Percentiles rank a stretch among this genome's conserved stretches.
Conservation (phyloP, 2,329 filamentous ascomycete species). For the Sclerotinia subarctica region DNA sequence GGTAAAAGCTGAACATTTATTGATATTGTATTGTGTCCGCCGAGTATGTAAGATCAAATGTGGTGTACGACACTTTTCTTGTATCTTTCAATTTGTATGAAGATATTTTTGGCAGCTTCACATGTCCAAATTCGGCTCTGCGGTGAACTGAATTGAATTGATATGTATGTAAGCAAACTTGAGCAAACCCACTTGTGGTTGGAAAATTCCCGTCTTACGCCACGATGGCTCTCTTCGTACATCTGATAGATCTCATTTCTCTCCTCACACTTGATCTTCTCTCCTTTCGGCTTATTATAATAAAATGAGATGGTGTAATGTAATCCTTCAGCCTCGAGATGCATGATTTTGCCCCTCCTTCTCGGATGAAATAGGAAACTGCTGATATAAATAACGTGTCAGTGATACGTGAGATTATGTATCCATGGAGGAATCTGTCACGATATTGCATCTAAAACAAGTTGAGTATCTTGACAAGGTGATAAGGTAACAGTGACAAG, state of each 20-base stretch:
- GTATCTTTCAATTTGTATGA: not conserved
- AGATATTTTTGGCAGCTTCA: slow-evolving; percentile 8
- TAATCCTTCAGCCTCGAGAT: slow-evolving; percentile 15
- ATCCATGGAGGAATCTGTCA: not conserved
- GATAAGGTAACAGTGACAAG: slow-evolving; percentile 1
- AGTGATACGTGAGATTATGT: slow-evolving; percentile 4
- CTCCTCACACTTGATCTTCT: not conserved
- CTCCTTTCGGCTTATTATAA: not conserved
- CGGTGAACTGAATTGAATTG: not conserved
- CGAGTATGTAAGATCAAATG: slow-evolving; percentile 12
- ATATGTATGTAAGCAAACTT: not conserved
- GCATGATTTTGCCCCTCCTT: not conserved
- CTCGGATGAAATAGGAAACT: not conserved
- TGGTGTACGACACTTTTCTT: slow-evolving; percentile 3
- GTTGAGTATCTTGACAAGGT: not conserved
- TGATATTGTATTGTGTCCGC: not conserved
- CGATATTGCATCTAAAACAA: not conserved
- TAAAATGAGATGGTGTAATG: not conserved
- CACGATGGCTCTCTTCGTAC: not conserved
- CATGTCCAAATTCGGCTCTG: not conserved
- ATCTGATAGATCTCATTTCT: slow-evolving; percentile 14
- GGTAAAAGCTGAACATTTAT: slow-evolving; percentile 14
- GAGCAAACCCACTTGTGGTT: not conserved
- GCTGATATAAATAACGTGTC: slow-evolving; percentile 5
- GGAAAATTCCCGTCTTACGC: not conserved